Percentiles rank a stretch among this genome's conserved stretches.
These are phyloP conservation scores for Candida maltosa DNA, from an alignment of 805 yeast genomes.

Conservation along the genomic window DNA sequence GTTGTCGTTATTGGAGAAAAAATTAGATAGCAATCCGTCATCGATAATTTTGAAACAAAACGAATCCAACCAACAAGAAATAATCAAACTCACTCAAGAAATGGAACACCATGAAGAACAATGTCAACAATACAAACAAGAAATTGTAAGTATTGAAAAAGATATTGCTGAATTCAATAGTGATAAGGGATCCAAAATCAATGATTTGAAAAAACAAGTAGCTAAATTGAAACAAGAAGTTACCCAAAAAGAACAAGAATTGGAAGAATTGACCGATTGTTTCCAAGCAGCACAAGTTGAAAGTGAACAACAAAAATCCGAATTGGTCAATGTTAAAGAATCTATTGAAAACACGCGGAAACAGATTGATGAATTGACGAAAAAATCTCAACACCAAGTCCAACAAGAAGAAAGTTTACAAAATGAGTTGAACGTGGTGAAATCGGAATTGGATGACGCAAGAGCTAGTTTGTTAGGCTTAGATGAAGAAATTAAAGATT, in stretches of 20 bases:
- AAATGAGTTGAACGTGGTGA: constrained; percentile 15
- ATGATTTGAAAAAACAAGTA: constrained; percentile 57
- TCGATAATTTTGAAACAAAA: constrained; percentile 52
- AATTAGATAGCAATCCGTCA: constrained; percentile 53
- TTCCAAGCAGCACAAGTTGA: constrained; percentile 69
- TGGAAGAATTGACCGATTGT: constrained; percentile 46
- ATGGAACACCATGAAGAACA: constrained; percentile 33
- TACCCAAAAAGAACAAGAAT: constrained; percentile 33
- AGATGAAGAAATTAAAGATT: constrained; percentile 71
- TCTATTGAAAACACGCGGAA: constrained; percentile 33
- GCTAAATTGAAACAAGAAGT: constrained; percentile 29
- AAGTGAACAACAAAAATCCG: constrained; percentile 62
- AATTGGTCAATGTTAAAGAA: constrained; percentile 45
- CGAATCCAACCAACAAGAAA: constrained; percentile 44
- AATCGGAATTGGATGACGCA: constrained; percentile 47
- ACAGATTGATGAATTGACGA: constrained; percentile 26
- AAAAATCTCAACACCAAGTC: constrained; percentile 6
- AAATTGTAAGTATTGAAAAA: constrained; percentile 54
- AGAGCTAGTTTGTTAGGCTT: constrained; percentile 60
- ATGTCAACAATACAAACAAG: constrained; percentile 31
- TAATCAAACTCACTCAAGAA: constrained; percentile 35
- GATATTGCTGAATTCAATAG: constrained; percentile 80
- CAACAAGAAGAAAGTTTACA: constrained; percentile 14
- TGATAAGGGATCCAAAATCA: constrained; percentile 79
- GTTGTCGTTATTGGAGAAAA: constrained; percentile 51